Percentiles rank a stretch among this genome's conserved stretches.
Conservation (phyloP, 129 eudicot species). For the Glebionis coronaria region DNA sequence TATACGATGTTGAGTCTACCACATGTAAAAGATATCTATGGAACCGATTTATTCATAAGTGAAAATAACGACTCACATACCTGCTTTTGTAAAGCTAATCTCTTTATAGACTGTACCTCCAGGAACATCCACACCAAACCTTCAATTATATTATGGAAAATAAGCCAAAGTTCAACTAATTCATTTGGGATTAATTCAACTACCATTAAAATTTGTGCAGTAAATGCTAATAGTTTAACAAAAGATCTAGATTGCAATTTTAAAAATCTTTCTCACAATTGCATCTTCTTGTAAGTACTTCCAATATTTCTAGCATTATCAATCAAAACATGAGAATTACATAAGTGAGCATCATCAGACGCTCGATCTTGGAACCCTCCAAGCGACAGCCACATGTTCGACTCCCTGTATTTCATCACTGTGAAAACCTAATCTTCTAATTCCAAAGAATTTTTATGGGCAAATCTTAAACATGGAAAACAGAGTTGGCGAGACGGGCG, state of each 20-base stretch:
- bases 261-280: conserved; percentile 50
- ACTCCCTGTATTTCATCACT: conserved; percentile 51
- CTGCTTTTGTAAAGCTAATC: conserved; percentile 93
- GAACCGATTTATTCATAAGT: not conserved
- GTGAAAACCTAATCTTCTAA: not conserved
- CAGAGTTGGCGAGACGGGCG: not conserved
- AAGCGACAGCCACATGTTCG: conserved; percentile 86
- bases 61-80: conserved; percentile 29
- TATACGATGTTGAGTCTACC: too few species aligned
- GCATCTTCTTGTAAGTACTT: conserved; percentile 76
- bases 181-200: not conserved
- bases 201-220: not conserved
- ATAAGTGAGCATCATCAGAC: conserved; percentile 69
- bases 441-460: conserved; percentile 7
- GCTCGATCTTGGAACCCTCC: conserved; percentile 95
- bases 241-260: conserved; percentile 17
- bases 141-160: conserved; percentile 31
- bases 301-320: conserved; percentile 73
- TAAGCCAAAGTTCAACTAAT: not conserved
- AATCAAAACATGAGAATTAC: conserved; percentile 75
- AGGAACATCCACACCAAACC: conserved; percentile 95
- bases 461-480: not conserved
- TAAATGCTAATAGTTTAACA: conserved; percentile 6
- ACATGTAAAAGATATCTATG: not conserved
- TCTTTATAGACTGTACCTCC: conserved; percentile 81